phyloP scores from a whole-genome alignment of 1,284 basidiomycete genomes.

The Sporisorium iseilematis-ciliati region DNA sequence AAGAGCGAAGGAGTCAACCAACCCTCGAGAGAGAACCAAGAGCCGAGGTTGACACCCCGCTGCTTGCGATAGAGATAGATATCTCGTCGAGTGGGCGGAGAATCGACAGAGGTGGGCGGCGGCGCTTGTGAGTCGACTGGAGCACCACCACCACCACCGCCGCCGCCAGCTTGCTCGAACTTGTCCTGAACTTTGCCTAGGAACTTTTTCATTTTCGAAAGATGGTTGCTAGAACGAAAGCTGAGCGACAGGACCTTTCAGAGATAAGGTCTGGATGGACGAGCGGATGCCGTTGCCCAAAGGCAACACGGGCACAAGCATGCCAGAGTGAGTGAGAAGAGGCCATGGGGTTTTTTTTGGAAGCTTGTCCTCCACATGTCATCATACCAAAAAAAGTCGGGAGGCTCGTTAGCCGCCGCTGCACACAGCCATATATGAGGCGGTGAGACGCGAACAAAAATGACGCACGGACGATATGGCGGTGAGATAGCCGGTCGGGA shows the following conservation, averaged over 20 bases:
- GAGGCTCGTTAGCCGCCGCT: neutral
- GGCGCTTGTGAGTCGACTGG: conserved; percentile 22
- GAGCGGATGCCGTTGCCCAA: too few relatives aligned
- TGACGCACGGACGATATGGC: conserved; percentile 5
- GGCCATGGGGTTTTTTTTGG: neutral
- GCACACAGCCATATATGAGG: neutral
- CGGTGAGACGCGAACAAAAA: neutral
- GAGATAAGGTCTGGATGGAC: too few relatives aligned
- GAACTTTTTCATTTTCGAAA: conserved; percentile 41
- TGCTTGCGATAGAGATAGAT: conserved; percentile 80
- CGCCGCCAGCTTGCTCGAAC: conserved; percentile 16
- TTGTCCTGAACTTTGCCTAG: conserved; percentile 48
- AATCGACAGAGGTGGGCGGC: conserved; percentile 34
- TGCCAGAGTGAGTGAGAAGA: neutral
- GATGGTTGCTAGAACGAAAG: neutral
- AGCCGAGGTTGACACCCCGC: conserved; percentile 84
- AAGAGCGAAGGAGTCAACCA: conserved; percentile 69
- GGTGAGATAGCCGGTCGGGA: too few relatives aligned
- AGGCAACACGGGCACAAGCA: too few relatives aligned
- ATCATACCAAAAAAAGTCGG: neutral
- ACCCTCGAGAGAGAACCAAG: conserved; percentile 67
- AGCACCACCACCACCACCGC: conserved; percentile 1
- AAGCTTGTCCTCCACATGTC: conserved; percentile 4
- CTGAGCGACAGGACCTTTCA: neutral
- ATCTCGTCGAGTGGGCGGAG: conserved; percentile 61